These are phyloP conservation scores for Ophiostoma piceae DNA, from an alignment of 2,329 filamentous ascomycete genomes.

Conservation along the genomic window DNA sequence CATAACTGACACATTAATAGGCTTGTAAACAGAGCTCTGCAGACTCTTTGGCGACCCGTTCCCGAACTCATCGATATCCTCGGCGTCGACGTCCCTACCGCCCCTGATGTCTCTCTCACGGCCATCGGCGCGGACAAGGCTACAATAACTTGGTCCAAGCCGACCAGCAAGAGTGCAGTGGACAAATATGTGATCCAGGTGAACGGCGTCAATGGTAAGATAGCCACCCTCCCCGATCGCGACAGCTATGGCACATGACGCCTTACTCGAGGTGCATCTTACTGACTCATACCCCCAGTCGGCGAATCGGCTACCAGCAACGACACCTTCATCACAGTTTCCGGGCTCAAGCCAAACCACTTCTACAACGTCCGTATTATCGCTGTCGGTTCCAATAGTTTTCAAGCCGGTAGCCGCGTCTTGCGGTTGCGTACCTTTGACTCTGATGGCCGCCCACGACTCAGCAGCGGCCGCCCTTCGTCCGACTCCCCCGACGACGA, in stretches of 20 bases:
- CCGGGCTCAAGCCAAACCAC: constrained; percentile 75
- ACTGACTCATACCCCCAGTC: constrained; percentile 46
- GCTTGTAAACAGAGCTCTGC: constrained; percentile 79
- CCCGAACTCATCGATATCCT: constrained; percentile 86
- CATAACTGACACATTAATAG: constrained; percentile 41
- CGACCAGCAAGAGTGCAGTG: constrained; percentile 60
- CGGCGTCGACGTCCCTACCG: constrained; percentile 86
- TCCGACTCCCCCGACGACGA: constrained; percentile 53
- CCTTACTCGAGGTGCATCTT: background rate
- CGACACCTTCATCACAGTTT: constrained; percentile 87
- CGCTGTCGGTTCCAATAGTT: constrained; percentile 84
- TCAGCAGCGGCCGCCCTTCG: constrained; percentile 52
- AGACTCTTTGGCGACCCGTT: constrained; percentile 85
- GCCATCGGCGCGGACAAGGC: constrained; percentile 83
- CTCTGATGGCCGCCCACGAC: constrained; percentile 57
- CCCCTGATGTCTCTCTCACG: constrained; percentile 83
- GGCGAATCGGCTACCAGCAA: constrained; percentile 72
- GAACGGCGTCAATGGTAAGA: constrained; percentile 84
- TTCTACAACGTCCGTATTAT: constrained; percentile 94
- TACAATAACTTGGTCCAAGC: constrained; percentile 83
- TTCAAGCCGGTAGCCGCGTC: constrained; percentile 80
- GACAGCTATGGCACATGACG: background rate
- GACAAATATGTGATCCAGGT: constrained; percentile 88
- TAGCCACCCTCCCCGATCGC: background rate
- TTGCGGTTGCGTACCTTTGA: constrained; percentile 76